Evolutionary conservation across 208 protist species (phyloP).

Genomic region (Angomonas deanei): DNA sequence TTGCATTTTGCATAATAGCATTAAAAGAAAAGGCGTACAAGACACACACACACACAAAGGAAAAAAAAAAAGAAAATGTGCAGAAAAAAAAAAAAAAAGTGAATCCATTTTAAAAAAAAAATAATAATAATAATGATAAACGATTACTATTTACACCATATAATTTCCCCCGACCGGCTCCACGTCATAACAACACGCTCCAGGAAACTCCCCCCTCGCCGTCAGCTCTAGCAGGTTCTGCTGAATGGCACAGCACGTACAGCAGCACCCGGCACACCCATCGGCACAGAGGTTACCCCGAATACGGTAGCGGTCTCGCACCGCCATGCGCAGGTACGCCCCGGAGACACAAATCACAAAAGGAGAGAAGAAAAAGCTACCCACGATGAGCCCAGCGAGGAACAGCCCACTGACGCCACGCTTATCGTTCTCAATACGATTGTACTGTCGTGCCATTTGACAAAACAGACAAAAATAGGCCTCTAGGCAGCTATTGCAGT

Average conservation of each 20-base stretch:
- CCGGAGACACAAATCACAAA: too few species aligned
- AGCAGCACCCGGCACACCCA: slow-evolving; percentile 27
- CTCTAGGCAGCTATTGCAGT: too few species aligned
- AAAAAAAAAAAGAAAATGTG: not conserved
- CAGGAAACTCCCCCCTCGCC: slow-evolving; percentile 42
- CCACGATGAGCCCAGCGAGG: too few species aligned
- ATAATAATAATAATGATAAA: slow-evolving; percentile 8
- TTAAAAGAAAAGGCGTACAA: not conserved
- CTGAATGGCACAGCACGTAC: slow-evolving; percentile 27
- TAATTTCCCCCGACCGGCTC: not conserved
- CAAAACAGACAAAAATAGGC: too few species aligned
- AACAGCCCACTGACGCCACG: too few species aligned
- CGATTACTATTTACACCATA: not conserved
- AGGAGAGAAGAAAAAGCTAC: too few species aligned
- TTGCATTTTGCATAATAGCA: not conserved
- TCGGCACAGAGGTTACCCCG: slow-evolving; percentile 6
- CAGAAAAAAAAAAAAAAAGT: not conserved
- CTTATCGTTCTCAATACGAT: too few species aligned
- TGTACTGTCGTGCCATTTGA: too few species aligned
- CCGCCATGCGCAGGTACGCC: too few species aligned
- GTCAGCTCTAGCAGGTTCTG: slow-evolving; percentile 64
- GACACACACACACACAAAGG: not conserved
- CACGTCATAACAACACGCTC: slow-evolving; percentile 15
- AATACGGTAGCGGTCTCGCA: slow-evolving; percentile 19
- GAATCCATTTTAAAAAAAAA: not conserved